A percentile compares a stretch with the other conserved stretches of the same genome.
phyloP scores from a whole-genome alignment of 345 rosid genomes.

The Sonneratia alba region DNA sequence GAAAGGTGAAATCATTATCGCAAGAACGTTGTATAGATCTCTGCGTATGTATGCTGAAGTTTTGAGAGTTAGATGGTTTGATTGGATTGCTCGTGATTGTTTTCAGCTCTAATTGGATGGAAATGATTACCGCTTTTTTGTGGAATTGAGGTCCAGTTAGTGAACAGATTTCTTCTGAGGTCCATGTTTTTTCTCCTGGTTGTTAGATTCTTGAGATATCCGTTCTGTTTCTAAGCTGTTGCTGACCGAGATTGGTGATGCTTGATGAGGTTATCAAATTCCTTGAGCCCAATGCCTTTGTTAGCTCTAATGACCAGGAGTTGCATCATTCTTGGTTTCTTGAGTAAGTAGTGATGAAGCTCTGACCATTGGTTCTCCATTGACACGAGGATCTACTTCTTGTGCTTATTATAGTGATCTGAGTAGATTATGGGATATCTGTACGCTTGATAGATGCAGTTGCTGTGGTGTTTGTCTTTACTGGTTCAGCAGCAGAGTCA shows the following conservation, averaged over 20 bases:
- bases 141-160: not conserved
- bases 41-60: too few relatives aligned
- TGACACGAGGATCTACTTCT: not conserved
- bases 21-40: too few relatives aligned
- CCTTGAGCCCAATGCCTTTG: not conserved
- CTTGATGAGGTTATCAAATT: not conserved
- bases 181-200: not conserved
- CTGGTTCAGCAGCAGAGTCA: too few relatives aligned
- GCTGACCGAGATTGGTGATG: not conserved
- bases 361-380: not conserved
- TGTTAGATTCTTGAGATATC: not conserved
- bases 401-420: not conserved
- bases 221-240: not conserved
- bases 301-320: not conserved
- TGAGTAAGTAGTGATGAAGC: not conserved
- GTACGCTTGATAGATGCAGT: too few relatives aligned
- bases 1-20: slow-evolving; percentile 1
- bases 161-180: too few relatives aligned
- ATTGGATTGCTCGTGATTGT: not conserved
- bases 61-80: not conserved
- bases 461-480: too few relatives aligned
- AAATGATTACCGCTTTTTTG: not conserved
- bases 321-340: not conserved
- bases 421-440: too few relatives aligned
- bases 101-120: not conserved